Base-by-base conservation (phyloP, 805 yeast species). In the Limtongia smithiae region DNA sequence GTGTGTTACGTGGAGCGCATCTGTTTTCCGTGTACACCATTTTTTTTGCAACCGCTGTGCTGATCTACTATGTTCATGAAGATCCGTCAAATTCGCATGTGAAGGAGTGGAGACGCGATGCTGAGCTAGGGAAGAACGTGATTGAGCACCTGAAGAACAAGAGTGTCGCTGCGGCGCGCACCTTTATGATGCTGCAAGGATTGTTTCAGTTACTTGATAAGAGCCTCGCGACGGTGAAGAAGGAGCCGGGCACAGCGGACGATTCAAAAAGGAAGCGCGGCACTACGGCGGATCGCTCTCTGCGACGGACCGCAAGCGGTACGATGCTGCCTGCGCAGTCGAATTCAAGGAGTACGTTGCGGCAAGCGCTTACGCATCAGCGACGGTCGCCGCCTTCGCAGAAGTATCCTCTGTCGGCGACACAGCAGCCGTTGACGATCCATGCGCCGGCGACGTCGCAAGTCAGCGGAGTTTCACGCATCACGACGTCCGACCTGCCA, bases 1-100 rank as follows among this genome's bases (percentile, higher is more conserved):
- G 82, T 50, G 73, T 86, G 65, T 70, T 89, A 34, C 79, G 82
- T 56, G 95, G 95, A 0, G 85, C 93, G 1, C 90, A 89, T 63
- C 88, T 96, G 95, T 89, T 87, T 63, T 81, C 93, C 5, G 84
- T 85, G 62, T 89, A 89, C 65, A 86, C 96, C 0, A 83, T 89
- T 4, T 89, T 88, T 65, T 87, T 86, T 68, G 82, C 94, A 2
- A 88, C 88, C 51, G 94, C 95, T 0, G 85, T 95, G 62, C 71
- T 88, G 59, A 84, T 86, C 15, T 86, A 83, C 61, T 87, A 88
- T 63, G 83, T 79, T 48, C 91, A 85, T 65, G 79, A 74, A 48
- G 69, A 67, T 49, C 62, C 65, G 49, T 44, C 59, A 40, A 54
- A 55, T 48, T 52, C 62, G 44, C 52, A 59, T 46, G 57, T 65